Evolutionary conservation across 257 asterid species (phyloP).

Genomic region (Solanum chiquidenum): DNA sequence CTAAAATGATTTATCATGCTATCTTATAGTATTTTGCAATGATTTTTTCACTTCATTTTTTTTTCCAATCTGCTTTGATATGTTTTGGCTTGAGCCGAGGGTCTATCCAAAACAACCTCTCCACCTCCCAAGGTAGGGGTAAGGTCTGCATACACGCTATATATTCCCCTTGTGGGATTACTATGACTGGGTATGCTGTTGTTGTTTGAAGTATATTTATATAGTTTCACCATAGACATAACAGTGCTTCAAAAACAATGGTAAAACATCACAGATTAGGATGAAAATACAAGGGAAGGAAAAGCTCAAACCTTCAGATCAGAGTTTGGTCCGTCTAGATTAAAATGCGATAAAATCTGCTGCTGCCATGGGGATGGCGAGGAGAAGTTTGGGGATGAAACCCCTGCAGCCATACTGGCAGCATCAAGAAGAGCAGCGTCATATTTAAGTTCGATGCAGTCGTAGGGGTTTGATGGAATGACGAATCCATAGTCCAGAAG

Average conservation of each 20-base stretch:
- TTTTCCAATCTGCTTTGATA: background rate
- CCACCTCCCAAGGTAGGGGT: background rate
- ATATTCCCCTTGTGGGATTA: background rate
- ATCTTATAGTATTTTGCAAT: background rate
- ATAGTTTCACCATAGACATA: background rate
- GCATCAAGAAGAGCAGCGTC: slow-evolving; percentile 86
- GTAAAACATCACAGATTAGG: background rate
- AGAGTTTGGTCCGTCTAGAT: slow-evolving; percentile 48
- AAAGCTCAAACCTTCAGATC: slow-evolving; percentile 58
- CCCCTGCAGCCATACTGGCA: slow-evolving; percentile 83
- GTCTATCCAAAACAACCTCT: background rate
- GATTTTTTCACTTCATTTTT: background rate
- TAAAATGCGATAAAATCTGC: slow-evolving; percentile 39
- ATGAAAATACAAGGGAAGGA: background rate
- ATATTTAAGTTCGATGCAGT: slow-evolving; percentile 78
- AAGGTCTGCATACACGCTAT: background rate
- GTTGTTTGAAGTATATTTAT: background rate
- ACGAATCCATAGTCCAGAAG: slow-evolving; percentile 92
- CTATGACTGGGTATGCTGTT: background rate
- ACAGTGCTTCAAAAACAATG: background rate
- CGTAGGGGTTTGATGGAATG: slow-evolving; percentile 70
- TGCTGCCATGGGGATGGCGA: slow-evolving; percentile 85
- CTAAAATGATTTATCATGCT: background rate
- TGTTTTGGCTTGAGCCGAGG: background rate
- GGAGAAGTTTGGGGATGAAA: slow-evolving; percentile 57